Evolutionary conservation across 306 rosid species (phyloP), one percentile per base, ranked within the genome.

Genomic region (Pyrus pyrifolia): DNA sequence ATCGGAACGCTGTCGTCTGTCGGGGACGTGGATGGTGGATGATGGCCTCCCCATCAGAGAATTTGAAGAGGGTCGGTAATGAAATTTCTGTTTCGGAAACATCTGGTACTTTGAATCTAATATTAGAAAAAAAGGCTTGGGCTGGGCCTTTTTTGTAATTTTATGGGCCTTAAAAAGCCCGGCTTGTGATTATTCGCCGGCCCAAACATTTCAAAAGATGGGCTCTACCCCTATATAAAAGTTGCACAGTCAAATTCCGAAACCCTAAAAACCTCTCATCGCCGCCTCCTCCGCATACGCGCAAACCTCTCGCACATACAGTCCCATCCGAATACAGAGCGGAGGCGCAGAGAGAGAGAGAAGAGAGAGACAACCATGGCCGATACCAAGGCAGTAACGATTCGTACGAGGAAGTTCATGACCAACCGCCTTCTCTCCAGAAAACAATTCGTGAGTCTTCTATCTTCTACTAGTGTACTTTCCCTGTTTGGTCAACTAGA

Each of bases 381-480:
- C 66, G 98, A 93, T 51, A 76, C 62, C 68, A 93, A 93, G 76
- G 94, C 96, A 0, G 96, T 94, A 4, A 94, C 98, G 2, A 90
- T 94, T 52, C 87, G 96, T 30, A 94, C 97, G 29, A 76, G 97
- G 51, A 94, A 94, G 83, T 94, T 91, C 79, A 89, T 94, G 96
- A 94, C 98, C 15, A 94, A 94, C 76, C 85, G 98, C 46, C 98
- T 94, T 18, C 93, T 91, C 22, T 88, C 98, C 60, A 83, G 96
- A 68, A 94, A 94, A 85, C 98, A 94, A 78, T 94, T 94, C 70
- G 98, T 94, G 31, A 85, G 98, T 83, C 68, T 78, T 17, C 59
- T 72, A 1, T 31, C 33, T 22, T 3, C 3, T 42, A 42, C 45
- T 42, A 15, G 7, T 15, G 7, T 15, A 49, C 3, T 3, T 29